phyloP scores from a whole-genome alignment of 164 flowering plant species.

The Saururus chinensis region DNA sequence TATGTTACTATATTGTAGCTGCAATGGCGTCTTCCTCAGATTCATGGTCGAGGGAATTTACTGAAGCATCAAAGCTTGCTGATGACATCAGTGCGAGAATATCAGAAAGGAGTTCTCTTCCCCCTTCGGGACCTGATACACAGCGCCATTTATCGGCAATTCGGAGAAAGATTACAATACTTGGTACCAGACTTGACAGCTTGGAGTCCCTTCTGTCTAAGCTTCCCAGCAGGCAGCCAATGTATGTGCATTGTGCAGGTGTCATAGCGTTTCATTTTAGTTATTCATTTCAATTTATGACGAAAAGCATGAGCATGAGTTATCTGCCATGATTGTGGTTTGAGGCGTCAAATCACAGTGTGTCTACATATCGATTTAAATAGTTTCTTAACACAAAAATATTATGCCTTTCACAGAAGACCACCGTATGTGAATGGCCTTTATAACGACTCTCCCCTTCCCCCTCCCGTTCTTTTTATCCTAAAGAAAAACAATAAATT shows the following conservation, averaged over 20 bases:
- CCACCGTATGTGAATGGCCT: no score
- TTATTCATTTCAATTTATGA: background rate
- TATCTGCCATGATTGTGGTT: no score
- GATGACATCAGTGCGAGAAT: slow-evolving; percentile 81
- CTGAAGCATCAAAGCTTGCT: slow-evolving; percentile 67
- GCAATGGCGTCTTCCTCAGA: slow-evolving; percentile 71
- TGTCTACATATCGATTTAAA: no score
- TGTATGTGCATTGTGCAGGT: slow-evolving; percentile 51
- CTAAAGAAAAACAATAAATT: no score
- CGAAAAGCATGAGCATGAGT: background rate
- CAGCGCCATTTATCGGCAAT: slow-evolving; percentile 74
- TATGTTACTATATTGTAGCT: slow-evolving; percentile 2
- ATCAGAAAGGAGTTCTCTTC: slow-evolving; percentile 44
- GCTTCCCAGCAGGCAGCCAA: slow-evolving; percentile 62
- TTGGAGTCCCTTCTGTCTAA: slow-evolving; percentile 59
- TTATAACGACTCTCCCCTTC: no score
- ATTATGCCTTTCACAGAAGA: no score
- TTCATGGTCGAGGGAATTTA: slow-evolving; percentile 74
- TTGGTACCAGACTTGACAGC: slow-evolving; percentile 78
- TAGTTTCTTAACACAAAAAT: no score
- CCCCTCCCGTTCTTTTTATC: no score
- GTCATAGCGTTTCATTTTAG: background rate
- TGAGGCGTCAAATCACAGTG: no score
- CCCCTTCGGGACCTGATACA: slow-evolving; percentile 65
- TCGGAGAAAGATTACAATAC: slow-evolving; percentile 72